A percentile compares a stretch with the other conserved stretches of the same genome.
phyloP scores from a whole-genome alignment of 352 stramenopile genomes.

The Pythium dissimile region DNA sequence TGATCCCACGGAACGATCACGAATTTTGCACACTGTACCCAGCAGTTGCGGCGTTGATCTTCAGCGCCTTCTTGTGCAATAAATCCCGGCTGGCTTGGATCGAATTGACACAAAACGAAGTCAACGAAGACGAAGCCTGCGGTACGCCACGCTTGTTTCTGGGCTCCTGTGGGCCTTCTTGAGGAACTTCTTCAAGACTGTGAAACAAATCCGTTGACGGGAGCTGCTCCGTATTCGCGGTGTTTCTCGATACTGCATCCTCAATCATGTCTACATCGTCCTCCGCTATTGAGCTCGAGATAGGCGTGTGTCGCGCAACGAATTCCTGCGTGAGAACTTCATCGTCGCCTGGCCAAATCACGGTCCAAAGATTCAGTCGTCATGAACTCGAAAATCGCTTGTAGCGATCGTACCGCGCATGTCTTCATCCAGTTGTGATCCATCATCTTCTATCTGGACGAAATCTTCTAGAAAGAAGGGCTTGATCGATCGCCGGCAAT shows the following conservation, averaged over 20 bases:
- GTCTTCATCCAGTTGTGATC: constrained; percentile 2
- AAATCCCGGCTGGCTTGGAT: neutral
- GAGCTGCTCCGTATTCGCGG: no score
- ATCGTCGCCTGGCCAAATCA: no score
- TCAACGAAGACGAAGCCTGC: no score
- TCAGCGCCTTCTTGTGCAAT: neutral
- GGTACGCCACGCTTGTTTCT: no score
- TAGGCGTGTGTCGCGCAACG: no score
- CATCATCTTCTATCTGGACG: constrained; percentile 10
- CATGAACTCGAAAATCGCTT: no score
- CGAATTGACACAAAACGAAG: neutral
- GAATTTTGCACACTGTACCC: no score
- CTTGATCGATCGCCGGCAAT: constrained; percentile 30
- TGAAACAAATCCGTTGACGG: no score
- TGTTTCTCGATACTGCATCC: neutral
- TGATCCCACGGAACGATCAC: neutral
- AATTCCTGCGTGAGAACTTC: no score
- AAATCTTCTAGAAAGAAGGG: constrained; percentile 36
- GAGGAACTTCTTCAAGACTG: no score
- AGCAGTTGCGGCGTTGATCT: neutral
- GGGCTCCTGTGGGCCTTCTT: no score
- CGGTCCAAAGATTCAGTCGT: no score
- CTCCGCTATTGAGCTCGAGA: neutral
- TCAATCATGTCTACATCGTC: neutral
- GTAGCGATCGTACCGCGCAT: neutral